Conservation (phyloP, 345 rosid genomes). For the Draba incana region DNA sequence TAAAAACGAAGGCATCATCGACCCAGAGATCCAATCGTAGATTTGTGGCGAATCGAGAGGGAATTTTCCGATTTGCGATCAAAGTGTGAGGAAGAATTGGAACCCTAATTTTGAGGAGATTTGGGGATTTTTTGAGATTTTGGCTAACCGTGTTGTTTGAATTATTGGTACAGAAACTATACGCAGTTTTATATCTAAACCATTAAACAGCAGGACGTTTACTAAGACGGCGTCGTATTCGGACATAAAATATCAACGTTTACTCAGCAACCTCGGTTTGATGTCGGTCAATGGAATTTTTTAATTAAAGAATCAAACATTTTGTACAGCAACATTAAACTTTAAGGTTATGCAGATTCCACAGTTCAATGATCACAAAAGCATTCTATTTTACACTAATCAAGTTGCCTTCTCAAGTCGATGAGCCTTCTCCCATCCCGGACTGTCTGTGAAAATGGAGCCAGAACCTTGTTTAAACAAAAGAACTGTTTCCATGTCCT, state of each 20-base stretch:
- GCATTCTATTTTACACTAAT: neutral
- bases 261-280: neutral
- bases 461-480: conserved; percentile 11
- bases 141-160: conserved; percentile 27
- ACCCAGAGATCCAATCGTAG: neutral
- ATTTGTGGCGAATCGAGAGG: too few species aligned
- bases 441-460: neutral
- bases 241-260: neutral
- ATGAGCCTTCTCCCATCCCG: neutral
- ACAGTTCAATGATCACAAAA: neutral
- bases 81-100: neutral
- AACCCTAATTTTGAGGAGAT: conserved; percentile 34
- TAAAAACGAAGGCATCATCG: conserved; percentile 33
- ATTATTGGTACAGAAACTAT: conserved; percentile 21
- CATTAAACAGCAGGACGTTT: conserved; percentile 23
- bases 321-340: too few species aligned
- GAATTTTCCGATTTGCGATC: neutral
- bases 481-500: neutral
- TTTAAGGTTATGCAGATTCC: too few species aligned
- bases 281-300: neutral
- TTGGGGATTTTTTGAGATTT: conserved; percentile 33
- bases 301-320: too few species aligned
- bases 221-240: too few species aligned
- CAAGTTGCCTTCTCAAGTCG: conserved; percentile 7
- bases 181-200: neutral